These are phyloP conservation scores for Auxenochlorella protothecoides DNA, from an alignment of 139 green algal genomes.

Conservation along the genomic window DNA sequence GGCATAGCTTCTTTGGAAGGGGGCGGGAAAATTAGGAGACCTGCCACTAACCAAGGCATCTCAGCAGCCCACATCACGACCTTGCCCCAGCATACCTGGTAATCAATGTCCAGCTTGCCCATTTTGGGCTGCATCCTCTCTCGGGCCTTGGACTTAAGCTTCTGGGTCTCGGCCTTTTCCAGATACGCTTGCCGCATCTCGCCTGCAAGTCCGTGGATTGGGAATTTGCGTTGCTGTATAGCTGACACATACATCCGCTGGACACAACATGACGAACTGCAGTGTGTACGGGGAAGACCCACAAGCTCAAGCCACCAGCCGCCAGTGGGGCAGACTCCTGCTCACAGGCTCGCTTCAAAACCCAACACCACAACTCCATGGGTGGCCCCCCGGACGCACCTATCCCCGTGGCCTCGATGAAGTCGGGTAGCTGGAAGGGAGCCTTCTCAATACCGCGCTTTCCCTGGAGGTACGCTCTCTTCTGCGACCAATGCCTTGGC, in stretches of 20 bases:
- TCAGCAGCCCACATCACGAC: too few relatives aligned
- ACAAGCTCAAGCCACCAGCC: too few relatives aligned
- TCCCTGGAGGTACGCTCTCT: slow-evolving; percentile 84
- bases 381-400: background rate
- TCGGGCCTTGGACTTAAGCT: slow-evolving; percentile 66
- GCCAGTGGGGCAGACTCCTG: too few relatives aligned
- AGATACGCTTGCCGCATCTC: slow-evolving; percentile 87
- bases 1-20: too few relatives aligned
- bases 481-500: slow-evolving; percentile 93
- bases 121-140: slow-evolving; percentile 82
- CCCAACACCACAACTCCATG: too few relatives aligned
- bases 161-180: slow-evolving; percentile 75
- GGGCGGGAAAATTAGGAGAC: too few relatives aligned
- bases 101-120: slow-evolving; percentile 96
- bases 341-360: too few relatives aligned
- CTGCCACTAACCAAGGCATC: too few relatives aligned
- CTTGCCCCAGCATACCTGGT: slow-evolving; percentile 44
- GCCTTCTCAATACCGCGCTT: slow-evolving; percentile 98
- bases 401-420: slow-evolving; percentile 94
- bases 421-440: slow-evolving; percentile 95
- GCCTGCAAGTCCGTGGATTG: slow-evolving; percentile 13
- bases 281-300: too few relatives aligned
- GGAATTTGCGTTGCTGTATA: too few relatives aligned
- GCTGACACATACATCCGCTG: too few relatives aligned
- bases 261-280: too few relatives aligned